phyloP scores from a whole-genome alignment of 164 flowering plant species.

The Buxus sempervirens region DNA sequence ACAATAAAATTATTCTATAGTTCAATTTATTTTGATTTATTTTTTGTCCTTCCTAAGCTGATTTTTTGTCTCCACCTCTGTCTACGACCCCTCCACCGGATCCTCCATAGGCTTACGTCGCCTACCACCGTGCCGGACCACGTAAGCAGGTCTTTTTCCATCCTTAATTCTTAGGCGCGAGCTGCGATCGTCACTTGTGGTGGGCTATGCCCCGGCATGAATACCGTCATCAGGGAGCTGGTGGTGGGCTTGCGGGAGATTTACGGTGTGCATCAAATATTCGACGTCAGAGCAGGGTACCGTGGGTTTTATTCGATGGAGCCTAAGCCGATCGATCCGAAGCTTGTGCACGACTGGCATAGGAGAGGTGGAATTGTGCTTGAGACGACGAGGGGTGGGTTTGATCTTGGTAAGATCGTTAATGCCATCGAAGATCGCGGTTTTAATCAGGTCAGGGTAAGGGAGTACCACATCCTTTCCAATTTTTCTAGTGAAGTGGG shows the following conservation, averaged over 20 bases:
- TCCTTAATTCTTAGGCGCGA: constrained; percentile 22
- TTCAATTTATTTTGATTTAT: too few species aligned
- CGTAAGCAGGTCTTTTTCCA: constrained; percentile 51
- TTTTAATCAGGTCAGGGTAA: constrained; percentile 74
- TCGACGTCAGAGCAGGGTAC: constrained; percentile 63
- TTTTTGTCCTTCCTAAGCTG: too few species aligned
- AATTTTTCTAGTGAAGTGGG: too few species aligned
- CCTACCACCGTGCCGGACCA: constrained; percentile 80
- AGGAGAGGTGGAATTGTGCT: constrained; percentile 70
- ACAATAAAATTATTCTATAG: too few species aligned
- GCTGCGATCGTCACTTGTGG: constrained; percentile 87
- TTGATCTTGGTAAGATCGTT: constrained; percentile 65
- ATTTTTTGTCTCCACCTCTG: too few species aligned
- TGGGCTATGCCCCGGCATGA: constrained; percentile 84
- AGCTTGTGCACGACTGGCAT: constrained; percentile 64
- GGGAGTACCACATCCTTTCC: too few species aligned
- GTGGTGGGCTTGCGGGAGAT: constrained; percentile 79
- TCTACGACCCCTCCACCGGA: constrained; percentile 21
- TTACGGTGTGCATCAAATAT: constrained; percentile 63
- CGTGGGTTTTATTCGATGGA: constrained; percentile 64
- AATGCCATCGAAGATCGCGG: constrained; percentile 51
- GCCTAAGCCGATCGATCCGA: constrained; percentile 43
- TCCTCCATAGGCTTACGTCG: constrained; percentile 11
- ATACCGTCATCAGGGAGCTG: constrained; percentile 77
- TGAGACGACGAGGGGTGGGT: constrained; percentile 78